phyloP scores from a whole-genome alignment of 1,284 basidiomycete species.

The Lignosus rhinocerotis region DNA sequence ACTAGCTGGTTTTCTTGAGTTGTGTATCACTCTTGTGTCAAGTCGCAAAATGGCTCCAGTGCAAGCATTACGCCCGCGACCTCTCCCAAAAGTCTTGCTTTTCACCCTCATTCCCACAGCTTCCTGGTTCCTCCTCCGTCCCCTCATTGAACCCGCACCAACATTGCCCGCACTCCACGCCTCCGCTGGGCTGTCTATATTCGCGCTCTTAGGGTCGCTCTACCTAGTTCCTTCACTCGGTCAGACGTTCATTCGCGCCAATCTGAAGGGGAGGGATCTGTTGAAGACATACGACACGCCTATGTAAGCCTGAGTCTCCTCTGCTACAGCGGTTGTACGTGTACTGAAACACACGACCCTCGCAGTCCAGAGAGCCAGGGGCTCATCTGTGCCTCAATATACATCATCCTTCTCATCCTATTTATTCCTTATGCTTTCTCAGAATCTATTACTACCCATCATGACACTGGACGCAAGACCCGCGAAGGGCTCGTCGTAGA shows the following conservation, averaged over 20 bases:
- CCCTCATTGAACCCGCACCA: constrained; percentile 66
- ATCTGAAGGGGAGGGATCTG: constrained; percentile 79
- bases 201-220: constrained; percentile 74
- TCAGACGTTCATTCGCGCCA: constrained; percentile 72
- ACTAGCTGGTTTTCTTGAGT: not conserved
- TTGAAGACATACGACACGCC: constrained; percentile 73
- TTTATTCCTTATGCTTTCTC: constrained; percentile 92
- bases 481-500: constrained; percentile 63
- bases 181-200: constrained; percentile 78
- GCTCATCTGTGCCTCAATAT: constrained; percentile 86
- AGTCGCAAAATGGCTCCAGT: constrained; percentile 17
- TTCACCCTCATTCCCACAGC: constrained; percentile 63
- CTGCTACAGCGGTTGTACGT: not conserved
- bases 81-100: constrained; percentile 52
- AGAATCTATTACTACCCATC: constrained; percentile 56
- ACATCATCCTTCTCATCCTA: constrained; percentile 82
- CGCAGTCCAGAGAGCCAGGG: constrained; percentile 91
- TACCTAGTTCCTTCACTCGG: constrained; percentile 77
- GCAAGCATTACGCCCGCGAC: constrained; percentile 45
- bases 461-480: constrained; percentile 39
- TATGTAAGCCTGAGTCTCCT: constrained; percentile 66
- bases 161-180: constrained; percentile 69
- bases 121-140: constrained; percentile 67
- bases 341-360: not conserved
- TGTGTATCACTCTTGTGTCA: not conserved